Evolutionary conservation across 2,329 filamentous ascomycete species (phyloP).

Genomic region (Fusarium lyarnte): DNA sequence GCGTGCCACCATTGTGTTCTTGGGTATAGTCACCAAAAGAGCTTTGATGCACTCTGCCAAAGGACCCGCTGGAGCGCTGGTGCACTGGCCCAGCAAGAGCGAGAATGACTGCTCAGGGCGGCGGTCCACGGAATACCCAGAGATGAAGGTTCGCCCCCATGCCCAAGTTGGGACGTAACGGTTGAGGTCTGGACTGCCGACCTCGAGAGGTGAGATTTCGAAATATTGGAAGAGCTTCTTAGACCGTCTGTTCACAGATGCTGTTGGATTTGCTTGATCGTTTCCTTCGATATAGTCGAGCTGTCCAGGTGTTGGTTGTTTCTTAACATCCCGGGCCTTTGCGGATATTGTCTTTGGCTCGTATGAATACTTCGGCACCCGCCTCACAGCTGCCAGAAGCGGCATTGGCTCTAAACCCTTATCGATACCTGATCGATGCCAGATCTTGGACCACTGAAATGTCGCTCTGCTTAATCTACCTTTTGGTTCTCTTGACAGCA

Average conservation of each 20-base stretch:
- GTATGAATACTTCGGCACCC: constrained; percentile 23
- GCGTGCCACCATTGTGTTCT: constrained; percentile 26
- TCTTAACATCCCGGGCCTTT: neutral
- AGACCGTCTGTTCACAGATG: rapidly evolving
- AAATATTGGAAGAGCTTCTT: constrained; percentile 37
- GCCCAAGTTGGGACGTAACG: constrained; percentile 38
- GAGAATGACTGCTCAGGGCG: constrained; percentile 36
- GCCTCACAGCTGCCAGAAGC: constrained; percentile 33
- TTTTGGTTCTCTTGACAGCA: constrained; percentile 17
- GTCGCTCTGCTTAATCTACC: constrained; percentile 29
- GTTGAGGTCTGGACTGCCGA: constrained; percentile 29
- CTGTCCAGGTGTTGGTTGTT: rapidly evolving
- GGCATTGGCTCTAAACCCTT: constrained; percentile 33
- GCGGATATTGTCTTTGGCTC: constrained; percentile 10
- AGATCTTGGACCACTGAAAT: constrained; percentile 35
- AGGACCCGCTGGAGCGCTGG: constrained; percentile 33
- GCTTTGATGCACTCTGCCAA: constrained; percentile 35
- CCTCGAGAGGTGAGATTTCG: constrained; percentile 34
- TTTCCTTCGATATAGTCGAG: rapidly evolving
- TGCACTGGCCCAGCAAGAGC: constrained; percentile 31
- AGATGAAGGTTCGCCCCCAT: constrained; percentile 38
- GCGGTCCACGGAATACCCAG: constrained; percentile 29
- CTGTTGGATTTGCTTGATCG: rapidly evolving
- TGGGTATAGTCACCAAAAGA: constrained; percentile 23
- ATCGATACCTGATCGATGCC: constrained; percentile 28